These are phyloP conservation scores for Stromatinia cepivora DNA, from an alignment of 2,329 filamentous ascomycete species.

Conservation along the genomic window DNA sequence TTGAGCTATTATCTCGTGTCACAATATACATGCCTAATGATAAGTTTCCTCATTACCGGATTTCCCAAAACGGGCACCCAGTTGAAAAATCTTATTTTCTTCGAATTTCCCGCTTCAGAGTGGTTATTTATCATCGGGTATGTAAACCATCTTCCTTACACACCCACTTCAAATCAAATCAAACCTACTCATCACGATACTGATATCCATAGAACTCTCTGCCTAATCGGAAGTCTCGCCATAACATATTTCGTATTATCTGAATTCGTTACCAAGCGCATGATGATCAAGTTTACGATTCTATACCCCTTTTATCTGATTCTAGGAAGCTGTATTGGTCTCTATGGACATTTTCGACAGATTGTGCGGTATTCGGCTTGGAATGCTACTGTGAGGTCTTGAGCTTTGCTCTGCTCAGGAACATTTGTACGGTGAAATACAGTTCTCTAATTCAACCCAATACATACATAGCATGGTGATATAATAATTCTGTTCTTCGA, in stretches of 20 bases:
- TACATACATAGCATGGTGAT: not conserved
- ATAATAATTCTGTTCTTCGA: not conserved
- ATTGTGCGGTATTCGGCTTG: slow-evolving; percentile 46
- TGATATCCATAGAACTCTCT: slow-evolving; percentile 41
- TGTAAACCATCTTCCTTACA: slow-evolving; percentile 22
- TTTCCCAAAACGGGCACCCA: slow-evolving; percentile 45
- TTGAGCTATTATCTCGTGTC: slow-evolving; percentile 51
- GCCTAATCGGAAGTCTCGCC: slow-evolving; percentile 47
- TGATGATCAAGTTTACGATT: slow-evolving; percentile 47
- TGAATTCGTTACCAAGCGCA: slow-evolving; percentile 46
- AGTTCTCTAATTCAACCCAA: too few relatives aligned
- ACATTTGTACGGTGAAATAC: not conserved
- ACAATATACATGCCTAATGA: slow-evolving; percentile 49
- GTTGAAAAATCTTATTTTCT: slow-evolving; percentile 48
- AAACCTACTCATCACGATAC: not conserved
- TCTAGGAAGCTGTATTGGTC: slow-evolving; percentile 3
- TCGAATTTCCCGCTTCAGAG: slow-evolving; percentile 49
- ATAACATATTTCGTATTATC: slow-evolving; percentile 49
- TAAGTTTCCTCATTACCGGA: slow-evolving; percentile 48
- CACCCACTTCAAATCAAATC: not conserved
- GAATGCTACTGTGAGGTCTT: slow-evolving; percentile 46
- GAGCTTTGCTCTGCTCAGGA: not conserved
- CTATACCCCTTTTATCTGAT: slow-evolving; percentile 47
- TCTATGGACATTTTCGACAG: slow-evolving; percentile 26
- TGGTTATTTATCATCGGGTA: slow-evolving; percentile 50